Percentiles rank a stretch among this genome's conserved stretches.
Evolutionary conservation across 2,329 filamentous ascomycete genomes (phyloP).

Genomic region (Diaporthe nobilis): DNA sequence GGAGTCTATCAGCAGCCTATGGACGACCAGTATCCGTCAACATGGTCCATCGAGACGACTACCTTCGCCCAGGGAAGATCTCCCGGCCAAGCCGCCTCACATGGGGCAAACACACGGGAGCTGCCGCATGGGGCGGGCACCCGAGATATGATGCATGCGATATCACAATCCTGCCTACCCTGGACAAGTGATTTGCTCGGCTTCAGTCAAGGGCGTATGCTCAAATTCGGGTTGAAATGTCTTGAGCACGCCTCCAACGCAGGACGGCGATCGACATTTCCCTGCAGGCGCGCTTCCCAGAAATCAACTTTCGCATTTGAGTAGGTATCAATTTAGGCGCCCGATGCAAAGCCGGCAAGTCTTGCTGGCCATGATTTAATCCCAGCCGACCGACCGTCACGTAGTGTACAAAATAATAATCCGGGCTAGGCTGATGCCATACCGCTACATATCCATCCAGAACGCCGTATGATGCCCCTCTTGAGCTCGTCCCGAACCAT

Average conservation of each 20-base stretch:
- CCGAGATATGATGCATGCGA: not conserved
- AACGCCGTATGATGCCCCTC: slow-evolving; percentile 28
- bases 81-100: not conserved
- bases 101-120: not conserved
- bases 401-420: not conserved
- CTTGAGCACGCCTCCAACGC: not conserved
- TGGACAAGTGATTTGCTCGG: not conserved
- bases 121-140: not conserved
- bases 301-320: not conserved
- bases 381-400: not conserved
- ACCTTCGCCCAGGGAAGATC: not conserved
- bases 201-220: not conserved
- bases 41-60: slow-evolving; percentile 7
- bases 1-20: slow-evolving; percentile 17
- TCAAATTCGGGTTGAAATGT: not conserved
- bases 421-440: not conserved
- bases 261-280: not conserved
- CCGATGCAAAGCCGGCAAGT: not conserved
- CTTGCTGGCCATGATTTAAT: not conserved
- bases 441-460: not conserved
- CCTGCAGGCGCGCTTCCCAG: not conserved
- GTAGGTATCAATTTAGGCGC: slow-evolving; percentile 12
- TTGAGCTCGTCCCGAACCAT: not conserved
- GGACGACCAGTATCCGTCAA: not conserved
- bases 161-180: not conserved